Evolutionary conservation across 176 grass and related monocot genomes (phyloP), one percentile per base, ranked within the genome.

Genomic region (Aegilops speltoides): DNA sequence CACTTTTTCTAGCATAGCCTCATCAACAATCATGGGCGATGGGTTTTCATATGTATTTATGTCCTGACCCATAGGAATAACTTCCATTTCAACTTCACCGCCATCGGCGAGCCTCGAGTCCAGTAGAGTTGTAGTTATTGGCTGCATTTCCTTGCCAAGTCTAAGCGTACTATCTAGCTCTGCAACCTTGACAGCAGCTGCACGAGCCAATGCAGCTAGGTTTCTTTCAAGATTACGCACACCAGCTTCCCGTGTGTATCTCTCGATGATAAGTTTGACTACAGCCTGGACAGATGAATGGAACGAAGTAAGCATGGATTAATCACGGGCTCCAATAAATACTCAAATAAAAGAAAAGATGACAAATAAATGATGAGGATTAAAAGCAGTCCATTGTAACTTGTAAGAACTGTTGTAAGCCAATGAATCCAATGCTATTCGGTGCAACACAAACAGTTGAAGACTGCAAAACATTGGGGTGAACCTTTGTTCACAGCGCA

Each of bases 1-100:
- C 34, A 99, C 97, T 94, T 99, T 99, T 88, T 99, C 94, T 63
- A 99, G 89, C 89, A 94, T 91, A 80, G 87, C 76, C 85, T 99
- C 97, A 79, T 99, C 90, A 77, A 96, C 90, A 77, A 93, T 72
- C 69, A 99, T 86, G 48, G 87, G 79, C 14, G 79, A 90, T 79
- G 91, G 38, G 79, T 87, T 94, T 86, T 92, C 85, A 10, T 91
- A 96, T 73, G 81, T 43, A 77, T 92, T 93, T 81, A 99, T 91
- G 67, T 96, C 97, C 87, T 96, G 94, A 26, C 89, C 92, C 89
- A 99, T 91, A 69, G 94, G 97, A 94, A 99, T 91, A 84, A 96
- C 94, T 83, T 99, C 97, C 97, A 99, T 99, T 88, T 99, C 97
- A 90, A 96, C 90, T 91, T 96, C 97, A 78, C 93, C 93, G 31